Evolutionary conservation across 345 rosid species (phyloP).

Genomic region (Excoecaria agallocha): DNA sequence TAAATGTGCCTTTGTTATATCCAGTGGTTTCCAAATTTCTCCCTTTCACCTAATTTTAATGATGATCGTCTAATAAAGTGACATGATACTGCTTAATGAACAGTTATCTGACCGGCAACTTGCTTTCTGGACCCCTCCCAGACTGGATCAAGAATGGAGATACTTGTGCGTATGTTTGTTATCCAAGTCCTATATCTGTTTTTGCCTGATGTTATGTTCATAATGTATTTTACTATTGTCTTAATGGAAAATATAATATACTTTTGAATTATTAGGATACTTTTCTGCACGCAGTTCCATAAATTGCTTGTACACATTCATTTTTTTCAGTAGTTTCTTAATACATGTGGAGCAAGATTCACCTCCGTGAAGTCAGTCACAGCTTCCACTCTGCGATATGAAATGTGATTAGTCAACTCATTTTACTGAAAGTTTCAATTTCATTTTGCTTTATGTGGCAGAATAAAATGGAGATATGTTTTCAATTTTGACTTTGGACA

Average conservation of each 20-base stretch:
- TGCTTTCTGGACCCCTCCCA: conserved; percentile 17
- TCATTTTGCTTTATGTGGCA: background rate
- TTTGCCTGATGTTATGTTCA: background rate
- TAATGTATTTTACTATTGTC: too few relatives aligned
- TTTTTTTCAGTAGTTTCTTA: background rate
- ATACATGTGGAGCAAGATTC: background rate
- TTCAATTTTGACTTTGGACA: background rate
- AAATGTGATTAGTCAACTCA: background rate
- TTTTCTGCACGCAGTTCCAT: background rate
- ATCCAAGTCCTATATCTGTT: background rate
- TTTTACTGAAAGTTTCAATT: background rate
- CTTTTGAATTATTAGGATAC: too few relatives aligned
- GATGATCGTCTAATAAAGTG: background rate
- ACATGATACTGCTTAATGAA: background rate
- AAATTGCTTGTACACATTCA: background rate
- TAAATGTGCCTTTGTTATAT: background rate
- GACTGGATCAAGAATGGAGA: conserved; percentile 4
- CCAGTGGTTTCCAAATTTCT: too few relatives aligned
- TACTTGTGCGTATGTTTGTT: conserved; percentile 6
- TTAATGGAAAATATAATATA: background rate
- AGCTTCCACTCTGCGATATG: background rate
- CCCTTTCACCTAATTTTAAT: background rate
- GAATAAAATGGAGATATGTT: background rate
- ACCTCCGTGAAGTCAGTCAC: background rate
- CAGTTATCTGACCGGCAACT: conserved; percentile 21